These are phyloP conservation scores for Aristolochia contorta DNA, from an alignment of 164 flowering plant species.

Conservation along the genomic window DNA sequence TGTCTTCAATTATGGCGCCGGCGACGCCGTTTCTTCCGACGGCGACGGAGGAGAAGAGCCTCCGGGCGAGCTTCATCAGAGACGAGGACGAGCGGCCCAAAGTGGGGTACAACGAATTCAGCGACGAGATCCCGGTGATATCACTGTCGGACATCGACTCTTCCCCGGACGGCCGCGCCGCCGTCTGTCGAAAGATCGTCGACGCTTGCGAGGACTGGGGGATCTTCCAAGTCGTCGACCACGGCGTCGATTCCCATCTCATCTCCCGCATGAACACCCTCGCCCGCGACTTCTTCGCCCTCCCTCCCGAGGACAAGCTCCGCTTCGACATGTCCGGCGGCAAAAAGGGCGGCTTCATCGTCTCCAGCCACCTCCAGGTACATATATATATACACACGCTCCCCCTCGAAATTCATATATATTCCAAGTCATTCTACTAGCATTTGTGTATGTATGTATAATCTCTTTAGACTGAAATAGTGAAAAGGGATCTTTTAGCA, in stretches of 20 bases:
- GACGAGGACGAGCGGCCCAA: constrained; percentile 85
- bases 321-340: constrained; percentile 75
- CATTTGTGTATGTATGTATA: too few species aligned
- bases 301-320: constrained; percentile 73
- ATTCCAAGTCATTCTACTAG: too few species aligned
- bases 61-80: constrained; percentile 46
- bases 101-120: constrained; percentile 62
- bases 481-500: too few species aligned
- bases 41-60: constrained; percentile 30
- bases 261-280: constrained; percentile 49
- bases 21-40: constrained; percentile 7
- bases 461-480: too few species aligned
- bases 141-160: constrained; percentile 65
- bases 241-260: constrained; percentile 53
- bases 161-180: constrained; percentile 25
- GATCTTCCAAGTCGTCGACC: constrained; percentile 74
- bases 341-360: constrained; percentile 78
- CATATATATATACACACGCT: background rate
- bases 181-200: constrained; percentile 48
- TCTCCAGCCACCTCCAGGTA: constrained; percentile 79
- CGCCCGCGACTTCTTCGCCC: constrained; percentile 57
- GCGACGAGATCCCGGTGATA: constrained; percentile 61
- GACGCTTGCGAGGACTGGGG: constrained; percentile 89
- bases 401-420: background rate
- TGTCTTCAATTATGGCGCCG: constrained; percentile 3